Evolutionary conservation across 805 yeast genomes (phyloP).

Genomic region (Deakozyma indianensis): DNA sequence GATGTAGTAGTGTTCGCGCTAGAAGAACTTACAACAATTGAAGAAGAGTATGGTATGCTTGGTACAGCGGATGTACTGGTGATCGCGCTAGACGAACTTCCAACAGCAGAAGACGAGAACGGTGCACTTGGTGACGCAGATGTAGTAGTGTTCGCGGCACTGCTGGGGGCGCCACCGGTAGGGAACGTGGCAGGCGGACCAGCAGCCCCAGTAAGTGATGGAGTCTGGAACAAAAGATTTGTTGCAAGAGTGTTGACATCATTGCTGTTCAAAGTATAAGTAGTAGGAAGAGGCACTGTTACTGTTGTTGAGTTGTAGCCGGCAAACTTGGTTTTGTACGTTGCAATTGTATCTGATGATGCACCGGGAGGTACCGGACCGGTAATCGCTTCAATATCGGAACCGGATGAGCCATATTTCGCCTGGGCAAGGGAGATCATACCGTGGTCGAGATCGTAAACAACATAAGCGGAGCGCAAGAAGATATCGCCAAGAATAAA

Average conservation of each 20-base stretch:
- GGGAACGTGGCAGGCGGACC: background rate
- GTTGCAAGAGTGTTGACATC: background rate
- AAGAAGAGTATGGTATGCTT: too few species aligned
- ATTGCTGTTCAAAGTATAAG: background rate
- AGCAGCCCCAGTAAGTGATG: background rate
- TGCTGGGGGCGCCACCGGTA: background rate
- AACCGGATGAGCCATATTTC: conserved; percentile 11
- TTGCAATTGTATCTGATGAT: background rate
- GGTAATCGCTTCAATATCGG: conserved; percentile 12
- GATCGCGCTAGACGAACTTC: background rate
- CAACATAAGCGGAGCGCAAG: conserved; percentile 50
- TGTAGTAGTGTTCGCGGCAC: background rate
- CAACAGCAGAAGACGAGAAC: background rate
- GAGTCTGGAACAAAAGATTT: background rate
- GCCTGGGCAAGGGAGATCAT: conserved; percentile 44
- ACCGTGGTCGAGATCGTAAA: conserved; percentile 45
- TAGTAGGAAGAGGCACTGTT: background rate
- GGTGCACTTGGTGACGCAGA: background rate
- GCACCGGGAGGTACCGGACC: background rate
- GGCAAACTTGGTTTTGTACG: background rate
- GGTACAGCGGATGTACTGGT: too few species aligned
- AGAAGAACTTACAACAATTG: too few species aligned
- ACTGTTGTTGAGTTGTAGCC: background rate
- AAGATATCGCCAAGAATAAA: conserved; percentile 51
- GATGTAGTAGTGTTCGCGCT: too few species aligned